Evolutionary conservation across 768 basidiomycete species (phyloP).

Genomic region (Russula olivacea): DNA sequence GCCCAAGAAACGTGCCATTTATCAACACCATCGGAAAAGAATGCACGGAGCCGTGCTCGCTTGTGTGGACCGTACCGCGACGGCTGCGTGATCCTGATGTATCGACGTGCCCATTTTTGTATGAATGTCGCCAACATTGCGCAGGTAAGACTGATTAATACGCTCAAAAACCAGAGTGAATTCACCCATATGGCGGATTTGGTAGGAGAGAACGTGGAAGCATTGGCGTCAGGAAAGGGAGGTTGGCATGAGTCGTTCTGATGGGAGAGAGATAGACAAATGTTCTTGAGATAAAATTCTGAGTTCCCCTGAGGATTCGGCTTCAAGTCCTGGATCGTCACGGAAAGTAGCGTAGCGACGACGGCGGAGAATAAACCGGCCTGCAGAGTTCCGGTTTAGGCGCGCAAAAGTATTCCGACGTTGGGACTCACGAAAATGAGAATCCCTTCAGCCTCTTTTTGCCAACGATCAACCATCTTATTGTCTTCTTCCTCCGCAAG

Average conservation of each 20-base stretch:
- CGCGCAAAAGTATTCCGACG: not conserved
- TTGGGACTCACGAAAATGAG: conserved; percentile 18
- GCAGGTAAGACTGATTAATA: conserved; percentile 1
- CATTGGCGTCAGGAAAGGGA: not conserved
- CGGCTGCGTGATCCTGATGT: not conserved
- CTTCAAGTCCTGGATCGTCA: conserved; percentile 11
- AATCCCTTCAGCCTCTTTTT: conserved; percentile 20
- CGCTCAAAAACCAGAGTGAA: conserved; percentile 10
- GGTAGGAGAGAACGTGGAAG: conserved; percentile 4
- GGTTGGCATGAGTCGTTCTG: not conserved
- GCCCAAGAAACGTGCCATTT: not conserved
- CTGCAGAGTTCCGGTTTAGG: not conserved
- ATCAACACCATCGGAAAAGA: conserved; percentile 1
- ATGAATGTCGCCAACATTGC: conserved; percentile 10
- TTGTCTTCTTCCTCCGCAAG: not conserved
- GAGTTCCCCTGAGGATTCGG: not conserved
- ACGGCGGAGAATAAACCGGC: conserved; percentile 23
- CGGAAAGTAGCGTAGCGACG: conserved; percentile 17
- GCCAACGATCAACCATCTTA: conserved; percentile 16
- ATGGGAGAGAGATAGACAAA: not conserved
- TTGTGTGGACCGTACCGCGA: not conserved
- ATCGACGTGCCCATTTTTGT: conserved; percentile 15
- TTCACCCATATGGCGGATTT: conserved; percentile 3
- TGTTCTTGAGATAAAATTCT: not conserved
- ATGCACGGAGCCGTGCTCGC: conserved; percentile 12